Evolutionary conservation across 1,284 basidiomycete species (phyloP), one percentile per base, ranked within the genome.

Genomic region (Mycosarcoma mackinlayi): DNA sequence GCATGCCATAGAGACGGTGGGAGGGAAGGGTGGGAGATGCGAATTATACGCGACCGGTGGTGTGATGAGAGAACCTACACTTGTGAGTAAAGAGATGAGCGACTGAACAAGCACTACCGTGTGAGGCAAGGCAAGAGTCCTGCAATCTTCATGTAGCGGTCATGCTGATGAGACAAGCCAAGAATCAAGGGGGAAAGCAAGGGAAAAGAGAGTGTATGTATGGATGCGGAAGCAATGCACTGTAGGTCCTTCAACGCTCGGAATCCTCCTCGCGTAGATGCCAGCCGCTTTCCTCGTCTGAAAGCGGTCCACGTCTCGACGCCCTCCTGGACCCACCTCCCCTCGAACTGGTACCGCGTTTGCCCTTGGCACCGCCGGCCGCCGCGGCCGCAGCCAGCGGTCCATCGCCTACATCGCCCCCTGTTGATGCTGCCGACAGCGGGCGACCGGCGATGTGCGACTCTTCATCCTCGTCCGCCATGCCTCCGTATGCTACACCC

Each of bases 271-370:
- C 71, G 14, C 57, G 55, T 38, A 74, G 37, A 58, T 74, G 71
- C 67, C 71, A 74, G 30, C 71, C 71, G 33, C 54, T 59, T 38
- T 74, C 71, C 31, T 74, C 67, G 28, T 74, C 65, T 6, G 61
- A 64, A 25, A 54, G 28, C 8, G 49, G 56, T 6, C 60, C 60
- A 6, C 55, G 37, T 25, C 65, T 42, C 5, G 60, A 56, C 10
- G 24, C 47, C 34, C 58, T 61, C 39, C 34, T 55, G n/a, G 41
- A 37, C 9, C 60, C 60, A 21, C 56, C 60, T 18, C 61, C 56
- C 21, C 55, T 34, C 13, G 58, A 54, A 27, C 50, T 49, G 2
- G 45, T 45, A 7, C 35, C 30, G 8, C 49, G 38, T 13, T 35
- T 46, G 19, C 37, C 55, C 10, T 30, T 41, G 8, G 23, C 30